These are phyloP conservation scores for Gremmenia infestans DNA, from an alignment of 2,329 filamentous ascomycete genomes.

Conservation along the genomic window DNA sequence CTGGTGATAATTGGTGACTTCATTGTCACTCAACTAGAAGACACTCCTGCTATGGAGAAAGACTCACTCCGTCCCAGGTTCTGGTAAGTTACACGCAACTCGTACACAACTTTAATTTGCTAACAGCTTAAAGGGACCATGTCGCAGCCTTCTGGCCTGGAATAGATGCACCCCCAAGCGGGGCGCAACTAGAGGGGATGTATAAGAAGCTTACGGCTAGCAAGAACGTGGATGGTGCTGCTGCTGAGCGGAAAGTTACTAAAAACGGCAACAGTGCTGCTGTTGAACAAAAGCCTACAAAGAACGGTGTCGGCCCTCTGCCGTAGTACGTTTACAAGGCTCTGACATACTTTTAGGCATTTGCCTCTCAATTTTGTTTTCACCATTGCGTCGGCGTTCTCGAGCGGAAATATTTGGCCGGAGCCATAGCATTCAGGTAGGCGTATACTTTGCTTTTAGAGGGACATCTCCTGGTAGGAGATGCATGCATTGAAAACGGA, in stretches of 20 bases:
- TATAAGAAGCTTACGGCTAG: slow-evolving; percentile 25
- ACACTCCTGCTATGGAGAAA: slow-evolving; percentile 18
- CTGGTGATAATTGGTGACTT: slow-evolving; percentile 59
- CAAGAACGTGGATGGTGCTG: slow-evolving; percentile 1
- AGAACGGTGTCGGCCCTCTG: not conserved
- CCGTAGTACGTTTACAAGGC: no score
- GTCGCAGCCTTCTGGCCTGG: slow-evolving; percentile 31
- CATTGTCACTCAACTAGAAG: slow-evolving; percentile 40
- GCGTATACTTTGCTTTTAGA: slow-evolving; percentile 1
- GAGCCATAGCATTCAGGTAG: slow-evolving; percentile 5
- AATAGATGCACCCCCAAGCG: slow-evolving; percentile 22
- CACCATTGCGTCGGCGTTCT: slow-evolving; percentile 12
- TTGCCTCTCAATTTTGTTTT: not conserved
- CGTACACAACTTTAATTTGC: not conserved
- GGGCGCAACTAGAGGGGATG: slow-evolving; percentile 26
- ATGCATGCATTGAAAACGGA: not conserved
- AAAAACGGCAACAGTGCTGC: slow-evolving; percentile 1
- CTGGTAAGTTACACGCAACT: slow-evolving; percentile 24
- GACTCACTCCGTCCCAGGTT: slow-evolving; percentile 25
- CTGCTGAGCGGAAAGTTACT: slow-evolving; percentile 25
- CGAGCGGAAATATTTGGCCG: not conserved
- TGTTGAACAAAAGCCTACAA: not conserved
- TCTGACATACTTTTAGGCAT: no score
- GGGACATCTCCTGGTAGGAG: not conserved
- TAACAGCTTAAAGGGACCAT: slow-evolving; percentile 29